Conservation (phyloP, 805 yeast species). For the Zygotorulaspora florentina region DNA sequence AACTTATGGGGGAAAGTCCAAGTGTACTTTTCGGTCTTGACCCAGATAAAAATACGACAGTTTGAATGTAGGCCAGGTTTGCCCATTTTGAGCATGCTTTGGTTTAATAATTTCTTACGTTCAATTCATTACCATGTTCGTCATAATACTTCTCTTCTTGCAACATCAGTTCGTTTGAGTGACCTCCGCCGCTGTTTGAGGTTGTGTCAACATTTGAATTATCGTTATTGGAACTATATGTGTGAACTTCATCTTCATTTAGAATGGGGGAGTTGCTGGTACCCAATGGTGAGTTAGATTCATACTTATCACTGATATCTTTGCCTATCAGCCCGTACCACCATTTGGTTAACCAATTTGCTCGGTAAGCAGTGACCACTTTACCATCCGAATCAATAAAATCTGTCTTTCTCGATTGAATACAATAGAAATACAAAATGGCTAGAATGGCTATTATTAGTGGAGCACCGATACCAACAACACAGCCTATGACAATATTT, state of each 20-base stretch:
- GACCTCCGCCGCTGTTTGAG: slow-evolving; percentile 9
- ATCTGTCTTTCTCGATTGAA: slow-evolving; percentile 31
- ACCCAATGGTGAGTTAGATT: slow-evolving; percentile 23
- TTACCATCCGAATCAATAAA: slow-evolving; percentile 38
- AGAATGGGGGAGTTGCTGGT: slow-evolving; percentile 9
- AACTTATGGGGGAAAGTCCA: too few relatives aligned
- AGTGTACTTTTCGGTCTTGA: too few relatives aligned
- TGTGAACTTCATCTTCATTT: slow-evolving; percentile 10
- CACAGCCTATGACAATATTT: slow-evolving; percentile 61
- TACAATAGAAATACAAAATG: slow-evolving; percentile 29
- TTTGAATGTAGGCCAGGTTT: too few relatives aligned
- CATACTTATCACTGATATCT: slow-evolving; percentile 21
- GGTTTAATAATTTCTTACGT: slow-evolving; percentile 17
- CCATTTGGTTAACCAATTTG: slow-evolving; percentile 30
- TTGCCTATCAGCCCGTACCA: slow-evolving; percentile 33
- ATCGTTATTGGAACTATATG: slow-evolving; percentile 9
- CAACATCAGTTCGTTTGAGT: slow-evolving; percentile 14
- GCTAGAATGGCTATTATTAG: slow-evolving; percentile 32
- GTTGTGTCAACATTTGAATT: slow-evolving; percentile 9
- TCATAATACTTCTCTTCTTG: slow-evolving; percentile 20
- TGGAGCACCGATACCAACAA: slow-evolving; percentile 70
- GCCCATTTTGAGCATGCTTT: neutral
- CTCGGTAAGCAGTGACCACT: slow-evolving; percentile 34
- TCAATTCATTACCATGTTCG: slow-evolving; percentile 14
- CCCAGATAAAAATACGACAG: too few relatives aligned